Base-by-base conservation (phyloP, 108 stramenopile genomes). In the Conticribra weissflogii region DNA sequence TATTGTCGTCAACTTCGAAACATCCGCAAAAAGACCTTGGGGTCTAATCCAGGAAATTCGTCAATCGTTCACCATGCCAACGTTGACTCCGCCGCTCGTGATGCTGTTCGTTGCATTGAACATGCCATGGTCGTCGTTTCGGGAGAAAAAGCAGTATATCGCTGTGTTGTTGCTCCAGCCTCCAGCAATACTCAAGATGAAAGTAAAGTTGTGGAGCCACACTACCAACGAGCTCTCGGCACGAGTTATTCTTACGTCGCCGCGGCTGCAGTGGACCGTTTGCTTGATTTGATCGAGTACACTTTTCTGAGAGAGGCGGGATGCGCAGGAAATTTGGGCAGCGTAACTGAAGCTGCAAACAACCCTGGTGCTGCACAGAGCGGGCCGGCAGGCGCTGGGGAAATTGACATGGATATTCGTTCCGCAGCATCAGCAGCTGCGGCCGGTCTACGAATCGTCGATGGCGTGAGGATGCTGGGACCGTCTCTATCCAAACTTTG, bases 401-500 rank as follows among this genome's bases (percentile, higher is more conserved):
- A 69, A 3, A 57, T 30, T 17, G 68, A 63, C 12, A 62, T 93
- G 49, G 80, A 85, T 16, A 88, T 94, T 19, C 76, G 84, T 0
- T 62, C 76, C 21, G 78, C 88, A 0, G 88, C 86, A 8, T 85
- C 90, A 4, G 90, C 90, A 5, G 93, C 93, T 12, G 88, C 87
- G 18, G 90, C 88, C 29, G 93, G 93, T 46, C 66, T 94, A 56
- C 74, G 93, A 46, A 91, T 94, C 63, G 63, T 94, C 15, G 93
- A 94, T 71, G 93, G 90, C 22, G 93, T 94, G 8, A 82, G 93
- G 32, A 94, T 94, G 90, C 70, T 94, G 18, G 93, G 93, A 5
- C 93, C 93, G 0, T 91, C 93, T n/a, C 52, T 94, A 14, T 87
- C 93, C 3, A 94, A 91, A 63, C 79, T 94, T 0, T 90, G 93